Conservation (phyloP, 495 filamentous ascomycete species). For the Neohortaea acidophila region DNA sequence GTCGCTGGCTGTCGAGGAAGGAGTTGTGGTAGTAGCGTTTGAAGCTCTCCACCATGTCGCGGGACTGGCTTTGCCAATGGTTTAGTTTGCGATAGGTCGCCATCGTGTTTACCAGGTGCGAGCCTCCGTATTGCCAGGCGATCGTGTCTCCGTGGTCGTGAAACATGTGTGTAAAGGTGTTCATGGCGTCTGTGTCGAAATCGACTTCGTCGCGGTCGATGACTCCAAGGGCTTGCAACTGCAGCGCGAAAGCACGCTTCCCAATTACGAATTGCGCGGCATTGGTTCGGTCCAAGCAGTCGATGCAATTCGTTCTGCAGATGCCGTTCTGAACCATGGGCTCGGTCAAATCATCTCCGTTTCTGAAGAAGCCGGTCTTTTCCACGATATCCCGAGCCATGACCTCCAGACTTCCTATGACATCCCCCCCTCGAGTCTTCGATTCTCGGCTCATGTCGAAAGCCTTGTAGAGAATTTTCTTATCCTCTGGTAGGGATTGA, state of each 20-base stretch:
- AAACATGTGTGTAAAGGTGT: constrained; percentile 93
- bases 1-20: constrained; percentile 86
- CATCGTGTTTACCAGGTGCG: constrained; percentile 97
- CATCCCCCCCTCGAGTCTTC: constrained; percentile 87
- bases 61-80: constrained; percentile 91
- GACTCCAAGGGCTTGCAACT: constrained; percentile 83
- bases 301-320: constrained; percentile 91
- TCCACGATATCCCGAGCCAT: constrained; percentile 77
- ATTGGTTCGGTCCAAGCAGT: constrained; percentile 92
- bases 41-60: constrained; percentile 98
- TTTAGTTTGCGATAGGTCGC: constrained; percentile 97
- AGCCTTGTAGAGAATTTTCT: constrained; percentile 79
- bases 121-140: constrained; percentile 93
- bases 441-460: constrained; percentile 98
- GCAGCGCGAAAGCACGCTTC: constrained; percentile 83
- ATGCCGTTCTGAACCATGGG: constrained; percentile 79
- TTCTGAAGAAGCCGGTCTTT: constrained; percentile 86
- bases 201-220: constrained; percentile 64
- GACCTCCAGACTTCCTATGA: constrained; percentile 75
- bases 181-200: constrained; percentile 89
- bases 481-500: constrained; percentile 71
- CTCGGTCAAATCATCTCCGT: constrained; percentile 53
- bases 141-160: constrained; percentile 96
- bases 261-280: constrained; percentile 96
- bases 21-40: constrained; percentile 99